Conservation (phyloP, 768 basidiomycete species). For the Jaapia argillacea region DNA sequence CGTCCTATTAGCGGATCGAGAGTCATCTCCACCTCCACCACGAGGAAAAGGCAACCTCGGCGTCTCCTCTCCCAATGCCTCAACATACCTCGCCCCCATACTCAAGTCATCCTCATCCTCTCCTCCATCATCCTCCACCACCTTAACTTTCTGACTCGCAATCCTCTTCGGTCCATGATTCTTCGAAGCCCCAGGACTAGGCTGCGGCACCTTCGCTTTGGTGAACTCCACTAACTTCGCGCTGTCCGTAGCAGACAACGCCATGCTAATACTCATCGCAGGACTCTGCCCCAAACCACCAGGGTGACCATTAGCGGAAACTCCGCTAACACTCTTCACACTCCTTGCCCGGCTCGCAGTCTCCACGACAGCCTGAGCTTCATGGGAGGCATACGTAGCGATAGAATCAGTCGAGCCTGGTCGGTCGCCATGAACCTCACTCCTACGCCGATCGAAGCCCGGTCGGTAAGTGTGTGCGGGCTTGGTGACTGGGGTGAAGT, state of each 20-base stretch:
- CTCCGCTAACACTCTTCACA: conserved; percentile 29
- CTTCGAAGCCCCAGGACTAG: conserved; percentile 18
- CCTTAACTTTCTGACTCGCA: conserved; percentile 56
- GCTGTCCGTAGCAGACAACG: conserved; percentile 7
- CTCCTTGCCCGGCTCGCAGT: conserved; percentile 44
- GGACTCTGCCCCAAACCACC: too few species aligned
- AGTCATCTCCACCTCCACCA: too few species aligned
- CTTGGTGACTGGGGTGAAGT: conserved; percentile 1
- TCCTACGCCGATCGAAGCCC: too few species aligned
- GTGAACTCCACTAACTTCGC: neutral
- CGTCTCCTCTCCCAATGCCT: conserved; percentile 49
- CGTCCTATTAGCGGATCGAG: too few species aligned
- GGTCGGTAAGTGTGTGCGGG: too few species aligned
- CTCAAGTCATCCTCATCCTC: conserved; percentile 52
- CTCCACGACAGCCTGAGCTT: conserved; percentile 34
- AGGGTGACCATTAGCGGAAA: too few species aligned
- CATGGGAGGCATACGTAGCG: conserved; percentile 24
- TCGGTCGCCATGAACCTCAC: too few species aligned
- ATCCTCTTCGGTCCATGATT: conserved; percentile 30
- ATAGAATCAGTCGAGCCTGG: conserved; percentile 12
- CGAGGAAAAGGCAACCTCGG: too few species aligned
- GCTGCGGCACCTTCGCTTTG: conserved; percentile 7
- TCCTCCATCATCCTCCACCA: conserved; percentile 28
- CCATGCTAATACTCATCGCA: too few species aligned
- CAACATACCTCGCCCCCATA: conserved; percentile 63